Conservation (phyloP, 2,329 filamentous ascomycete genomes). For the Ambrosiella cleistominuta region DNA sequence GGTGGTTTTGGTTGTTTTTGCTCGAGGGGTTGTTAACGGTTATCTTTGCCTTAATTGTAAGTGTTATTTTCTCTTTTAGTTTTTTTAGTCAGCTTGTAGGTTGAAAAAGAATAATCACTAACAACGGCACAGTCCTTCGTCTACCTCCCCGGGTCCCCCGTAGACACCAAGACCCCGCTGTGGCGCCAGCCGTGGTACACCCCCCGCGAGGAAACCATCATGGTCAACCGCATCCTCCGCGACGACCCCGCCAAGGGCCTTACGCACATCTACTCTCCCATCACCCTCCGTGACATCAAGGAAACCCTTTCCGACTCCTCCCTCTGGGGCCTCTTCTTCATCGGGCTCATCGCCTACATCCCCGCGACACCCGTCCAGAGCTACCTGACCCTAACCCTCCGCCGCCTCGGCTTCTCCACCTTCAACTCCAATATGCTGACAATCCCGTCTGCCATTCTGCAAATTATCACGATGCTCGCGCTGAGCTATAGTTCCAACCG, state of each 20-base stretch:
- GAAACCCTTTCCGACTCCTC: constrained; percentile 33
- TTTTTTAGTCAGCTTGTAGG: neutral
- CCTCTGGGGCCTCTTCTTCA: constrained; percentile 35
- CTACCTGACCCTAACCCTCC: constrained; percentile 17
- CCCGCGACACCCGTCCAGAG: constrained; percentile 16
- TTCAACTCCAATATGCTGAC: constrained; percentile 39
- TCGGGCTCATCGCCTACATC: constrained; percentile 15
- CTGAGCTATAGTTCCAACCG: constrained; percentile 20
- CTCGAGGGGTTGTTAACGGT: constrained; percentile 52
- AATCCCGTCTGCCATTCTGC: constrained; percentile 24
- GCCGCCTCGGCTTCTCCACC: constrained; percentile 20
- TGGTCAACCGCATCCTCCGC: constrained; percentile 36
- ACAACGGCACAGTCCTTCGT: constrained; percentile 26
- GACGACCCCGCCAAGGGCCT: constrained; percentile 38
- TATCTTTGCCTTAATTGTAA: constrained; percentile 34
- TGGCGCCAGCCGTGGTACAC: constrained; percentile 39
- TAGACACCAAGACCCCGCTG: constrained; percentile 42
- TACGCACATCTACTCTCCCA: constrained; percentile 36
- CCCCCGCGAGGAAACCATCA: constrained; percentile 37
- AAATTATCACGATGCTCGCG: constrained; percentile 14
- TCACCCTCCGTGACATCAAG: constrained; percentile 29
- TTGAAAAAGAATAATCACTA: constrained; percentile 14
- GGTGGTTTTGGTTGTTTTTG: constrained; percentile 48
- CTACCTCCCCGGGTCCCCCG: constrained; percentile 47
- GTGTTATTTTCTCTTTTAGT: neutral